Evolutionary conservation across 371 early-diverging fungal genomes (phyloP), one percentile per base, ranked within the genome.

Genomic region (Rhizopus stolonifer): DNA sequence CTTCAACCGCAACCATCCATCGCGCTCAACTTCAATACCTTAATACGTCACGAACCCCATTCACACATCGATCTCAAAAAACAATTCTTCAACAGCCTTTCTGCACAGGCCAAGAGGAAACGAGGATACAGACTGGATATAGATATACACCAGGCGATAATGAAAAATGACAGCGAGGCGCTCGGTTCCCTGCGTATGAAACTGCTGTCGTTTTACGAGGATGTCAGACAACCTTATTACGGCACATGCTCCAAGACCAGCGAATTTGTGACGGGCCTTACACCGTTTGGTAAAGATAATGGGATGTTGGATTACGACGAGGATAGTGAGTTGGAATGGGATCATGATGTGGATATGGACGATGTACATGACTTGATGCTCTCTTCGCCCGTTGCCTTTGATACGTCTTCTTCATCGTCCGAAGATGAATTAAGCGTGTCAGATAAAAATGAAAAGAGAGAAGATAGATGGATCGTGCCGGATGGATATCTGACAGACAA

Each of bases 281-380:
- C 72, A 1, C 88, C 89, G 4, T 82, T 91, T 69, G 79, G 69
- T 21, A 74, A 65, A 42, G 93, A 93, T 42, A 66, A 69, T 0
- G 58, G 51, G 1, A 26, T 71, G 26, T 46, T 94, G 13, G 86
- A 93, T 49, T 94, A 94, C 46, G 90, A 89, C 1, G 74, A 87
- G 52, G 92, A 94, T 54, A 90, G 90, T 65, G 94, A 92, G 43
- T 87, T 83, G 0, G 95, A 93, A 60, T 94, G 95, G 94, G 91
- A 90, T 52, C 24, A 52, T 24, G 60, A 60, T 46, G 60, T 58
- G 3, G 52, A 54, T 38, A 46, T 26, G 1, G 55, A 46, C 21
- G 57, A 43, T 55, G 46, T 52, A 29, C 50, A 44, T 50, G 67
- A 48, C 3, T 22, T 54, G 19, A 44, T 43, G 24, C 31, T 29